Conservation (phyloP, 1,284 basidiomycete species). For the Naganishia sp. region DNA sequence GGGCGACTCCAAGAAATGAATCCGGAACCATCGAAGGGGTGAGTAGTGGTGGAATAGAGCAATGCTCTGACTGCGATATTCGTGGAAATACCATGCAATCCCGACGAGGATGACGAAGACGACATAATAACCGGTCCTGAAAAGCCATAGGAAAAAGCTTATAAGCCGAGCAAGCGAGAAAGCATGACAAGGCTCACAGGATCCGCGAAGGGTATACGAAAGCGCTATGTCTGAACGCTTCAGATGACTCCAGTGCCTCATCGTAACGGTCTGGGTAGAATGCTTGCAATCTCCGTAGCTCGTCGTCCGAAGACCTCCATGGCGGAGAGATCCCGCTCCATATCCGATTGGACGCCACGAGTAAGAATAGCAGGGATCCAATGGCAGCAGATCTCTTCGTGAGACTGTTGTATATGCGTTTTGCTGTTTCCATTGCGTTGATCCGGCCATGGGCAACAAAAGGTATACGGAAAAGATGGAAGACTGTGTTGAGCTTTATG, state of each 20-base stretch:
- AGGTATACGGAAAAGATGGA: not conserved
- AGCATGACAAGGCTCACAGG: not conserved
- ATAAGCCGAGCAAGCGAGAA: not conserved
- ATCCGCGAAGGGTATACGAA: constrained; percentile 4
- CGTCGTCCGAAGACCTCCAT: not conserved
- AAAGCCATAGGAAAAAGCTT: not conserved
- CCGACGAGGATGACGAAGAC: not conserved
- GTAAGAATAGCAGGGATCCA: not conserved
- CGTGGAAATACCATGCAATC: not conserved
- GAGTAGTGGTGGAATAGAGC: not conserved
- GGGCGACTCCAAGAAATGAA: constrained; percentile 11
- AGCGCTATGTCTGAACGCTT: constrained; percentile 13
- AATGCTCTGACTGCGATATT: not conserved
- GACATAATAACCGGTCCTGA: not conserved
- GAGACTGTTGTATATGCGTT: not conserved
- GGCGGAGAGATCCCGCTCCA: not conserved
- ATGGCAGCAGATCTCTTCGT: not conserved
- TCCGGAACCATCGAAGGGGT: not conserved
- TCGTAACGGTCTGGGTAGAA: constrained; percentile 15
- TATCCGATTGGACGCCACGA: not conserved
- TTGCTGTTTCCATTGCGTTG: too few relatives aligned
- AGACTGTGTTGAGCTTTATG: not conserved
- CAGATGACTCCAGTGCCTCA: not conserved
- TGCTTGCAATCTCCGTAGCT: not conserved
- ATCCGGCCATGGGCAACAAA: too few relatives aligned